Evolutionary conservation across 2,329 filamentous ascomycete genomes (phyloP).

Genomic region (Byssochlamys sp.): DNA sequence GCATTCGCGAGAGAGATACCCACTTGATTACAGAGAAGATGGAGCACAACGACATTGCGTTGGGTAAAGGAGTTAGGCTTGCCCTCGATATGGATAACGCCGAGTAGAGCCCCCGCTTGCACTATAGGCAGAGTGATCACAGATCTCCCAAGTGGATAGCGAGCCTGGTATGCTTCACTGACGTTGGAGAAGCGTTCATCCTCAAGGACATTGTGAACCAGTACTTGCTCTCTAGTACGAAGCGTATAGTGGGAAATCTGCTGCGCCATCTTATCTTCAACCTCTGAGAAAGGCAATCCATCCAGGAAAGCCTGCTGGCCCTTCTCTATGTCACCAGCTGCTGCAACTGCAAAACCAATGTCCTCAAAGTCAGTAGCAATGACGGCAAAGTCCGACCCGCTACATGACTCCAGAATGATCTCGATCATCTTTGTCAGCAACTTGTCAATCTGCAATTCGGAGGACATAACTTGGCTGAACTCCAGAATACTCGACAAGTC

Average conservation of each 20-base stretch:
- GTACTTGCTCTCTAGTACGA: constrained; percentile 54
- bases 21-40: constrained; percentile 55
- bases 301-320: constrained; percentile 46
- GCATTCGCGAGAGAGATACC: constrained; percentile 56
- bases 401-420: constrained; percentile 56
- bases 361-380: constrained; percentile 53
- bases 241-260: constrained; percentile 55
- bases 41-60: constrained; percentile 43
- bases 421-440: constrained; percentile 55
- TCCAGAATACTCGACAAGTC: constrained; percentile 56
- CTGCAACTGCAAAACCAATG: constrained; percentile 51
- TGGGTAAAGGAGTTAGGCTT: constrained; percentile 57
- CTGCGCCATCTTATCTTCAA: constrained; percentile 49
- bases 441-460: constrained; percentile 54
- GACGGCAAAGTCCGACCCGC: constrained; percentile 49
- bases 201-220: constrained; percentile 54
- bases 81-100: constrained; percentile 53
- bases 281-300: constrained; percentile 48
- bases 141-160: constrained; percentile 49
- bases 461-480: constrained; percentile 56
- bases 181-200: constrained; percentile 58
- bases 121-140: constrained; percentile 56
- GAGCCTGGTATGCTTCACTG: constrained; percentile 45
- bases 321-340: constrained; percentile 49
- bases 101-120: constrained; percentile 50